These are phyloP conservation scores for Aspergillus neoniger DNA, from an alignment of 2,329 filamentous ascomycete species.

Conservation along the genomic window DNA sequence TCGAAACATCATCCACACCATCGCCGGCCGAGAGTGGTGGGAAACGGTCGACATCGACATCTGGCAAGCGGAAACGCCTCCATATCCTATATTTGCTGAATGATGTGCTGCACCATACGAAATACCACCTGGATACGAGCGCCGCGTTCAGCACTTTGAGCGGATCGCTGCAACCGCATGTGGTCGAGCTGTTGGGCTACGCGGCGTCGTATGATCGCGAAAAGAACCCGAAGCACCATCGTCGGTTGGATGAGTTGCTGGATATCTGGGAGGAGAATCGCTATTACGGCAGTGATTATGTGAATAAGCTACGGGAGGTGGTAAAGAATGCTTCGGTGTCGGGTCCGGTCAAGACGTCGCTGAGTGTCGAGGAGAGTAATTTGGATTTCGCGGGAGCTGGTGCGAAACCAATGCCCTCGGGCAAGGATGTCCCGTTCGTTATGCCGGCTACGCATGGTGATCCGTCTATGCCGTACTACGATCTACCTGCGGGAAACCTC, in stretches of 20 bases:
- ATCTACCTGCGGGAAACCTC: constrained; percentile 79
- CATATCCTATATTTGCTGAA: constrained; percentile 77
- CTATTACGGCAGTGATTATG: constrained; percentile 60
- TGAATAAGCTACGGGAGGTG: constrained; percentile 62
- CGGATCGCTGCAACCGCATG: constrained; percentile 57
- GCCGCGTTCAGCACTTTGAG: constrained; percentile 55
- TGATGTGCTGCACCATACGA: constrained; percentile 73
- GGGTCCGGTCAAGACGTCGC: constrained; percentile 33
- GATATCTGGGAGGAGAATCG: constrained; percentile 68
- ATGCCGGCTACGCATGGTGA: constrained; percentile 80
- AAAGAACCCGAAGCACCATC: constrained; percentile 65
- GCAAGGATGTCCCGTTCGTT: constrained; percentile 61
- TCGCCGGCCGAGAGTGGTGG: constrained; percentile 27
- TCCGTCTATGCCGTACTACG: constrained; percentile 71
- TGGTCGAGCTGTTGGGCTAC: constrained; percentile 64
- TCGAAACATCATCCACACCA: constrained; percentile 33
- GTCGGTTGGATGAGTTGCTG: constrained; percentile 66
- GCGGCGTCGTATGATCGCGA: constrained; percentile 57
- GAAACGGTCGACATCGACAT: constrained; percentile 38
- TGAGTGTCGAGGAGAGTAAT: constrained; percentile 28
- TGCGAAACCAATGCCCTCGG: constrained; percentile 43
- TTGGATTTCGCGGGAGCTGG: constrained; percentile 33
- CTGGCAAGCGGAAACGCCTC: constrained; percentile 67
- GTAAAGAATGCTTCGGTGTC: constrained; percentile 49
- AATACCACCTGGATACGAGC: constrained; percentile 50